These are phyloP conservation scores for Annulohypoxylon maeteangense DNA, from an alignment of 495 filamentous ascomycete species.

Conservation along the genomic window DNA sequence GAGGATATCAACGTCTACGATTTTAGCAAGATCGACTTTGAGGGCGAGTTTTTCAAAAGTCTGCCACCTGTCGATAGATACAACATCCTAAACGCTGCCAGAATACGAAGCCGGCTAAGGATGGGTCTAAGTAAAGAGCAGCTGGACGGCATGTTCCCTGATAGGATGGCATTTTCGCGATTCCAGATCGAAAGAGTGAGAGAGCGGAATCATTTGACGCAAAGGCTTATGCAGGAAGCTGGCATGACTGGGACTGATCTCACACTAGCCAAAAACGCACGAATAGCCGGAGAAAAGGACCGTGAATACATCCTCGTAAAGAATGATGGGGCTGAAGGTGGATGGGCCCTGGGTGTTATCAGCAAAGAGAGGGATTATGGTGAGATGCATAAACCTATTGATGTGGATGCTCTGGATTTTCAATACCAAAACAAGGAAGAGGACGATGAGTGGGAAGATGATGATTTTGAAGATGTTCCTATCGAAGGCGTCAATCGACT, in stretches of 20 bases:
- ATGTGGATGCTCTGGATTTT: conserved; percentile 79
- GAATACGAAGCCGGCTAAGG: conserved; percentile 83
- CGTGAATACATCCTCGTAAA: conserved; percentile 96
- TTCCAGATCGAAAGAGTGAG: conserved; percentile 96
- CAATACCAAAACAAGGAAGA: conserved; percentile 65
- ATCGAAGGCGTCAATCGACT: conserved; percentile 92
- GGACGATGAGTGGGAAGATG: conserved; percentile 72
- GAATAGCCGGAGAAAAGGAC: conserved; percentile 89
- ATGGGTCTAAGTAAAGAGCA: conserved; percentile 99
- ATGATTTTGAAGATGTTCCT: conserved; percentile 93
- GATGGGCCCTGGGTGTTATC: conserved; percentile 96
- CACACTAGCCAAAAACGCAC: conserved; percentile 68
- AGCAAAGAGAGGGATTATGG: conserved; percentile 80
- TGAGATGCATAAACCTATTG: conserved; percentile 82
- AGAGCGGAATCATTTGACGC: conserved; percentile 94
- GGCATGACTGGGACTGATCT: conserved; percentile 83
- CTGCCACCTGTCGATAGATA: conserved; percentile 91
- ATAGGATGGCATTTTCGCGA: conserved; percentile 95
- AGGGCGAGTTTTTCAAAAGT: conserved; percentile 90
- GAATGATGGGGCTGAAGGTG: conserved; percentile 92
- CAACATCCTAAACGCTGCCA: conserved; percentile 94
- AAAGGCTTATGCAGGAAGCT: conserved; percentile 92
- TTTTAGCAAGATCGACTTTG: conserved; percentile 98
- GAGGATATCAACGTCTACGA: conserved; percentile 99
- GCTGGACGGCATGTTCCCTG: conserved; percentile 92